Base-by-base conservation (phyloP, 2,329 filamentous ascomycete species). In the Calonectria leucothoes region DNA sequence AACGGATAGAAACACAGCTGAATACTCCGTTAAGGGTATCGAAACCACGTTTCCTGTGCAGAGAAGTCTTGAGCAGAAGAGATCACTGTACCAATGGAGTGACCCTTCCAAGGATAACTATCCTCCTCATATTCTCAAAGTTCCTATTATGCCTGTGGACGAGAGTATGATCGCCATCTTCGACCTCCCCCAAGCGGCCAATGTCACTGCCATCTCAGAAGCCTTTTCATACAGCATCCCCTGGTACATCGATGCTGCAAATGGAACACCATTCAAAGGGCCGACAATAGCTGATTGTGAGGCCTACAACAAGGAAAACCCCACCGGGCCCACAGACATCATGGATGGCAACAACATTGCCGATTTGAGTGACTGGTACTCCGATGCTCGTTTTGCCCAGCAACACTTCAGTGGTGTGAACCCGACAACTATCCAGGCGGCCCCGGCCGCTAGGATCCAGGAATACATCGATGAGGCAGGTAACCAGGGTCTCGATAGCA, bases 321-420 rank as follows among this genome's bases (percentile, higher is more conserved):
- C 48, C 3, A 65, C 42, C 5, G 3, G 4, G 0, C 31, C 52
- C 7, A 59, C 68, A 7, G 61, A 77, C 0, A 77, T 77, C 6
- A 77, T 77, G 75, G 64, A 72, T 29, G 75, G 75, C 0, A 17
- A 52, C 12, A 77, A 77, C 48, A 77, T 77, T 2, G 75, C 68
- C 2, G 48, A 74, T 6, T 51, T 74, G 0, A 37, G 25, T 11
- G 70, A 77, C 23, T 77, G 75, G 75, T 77, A 77, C 20, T 75
- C 75, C 2, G 75, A 77, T 39, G 70, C 73, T 6, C 67, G 66
- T 1, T 77, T 77, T 2, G 75, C 70, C 0, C 75, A 77, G 7
- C 73, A 77, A 1, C 73, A 77, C 15, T 35, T 77, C 0, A 75
- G 68, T 0, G 73, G 75, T 3, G 75, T 77, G 0, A 77, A 77